phyloP scores from a whole-genome alignment of 176 grass and related monocot genomes.

The Aegilops speltoides region DNA sequence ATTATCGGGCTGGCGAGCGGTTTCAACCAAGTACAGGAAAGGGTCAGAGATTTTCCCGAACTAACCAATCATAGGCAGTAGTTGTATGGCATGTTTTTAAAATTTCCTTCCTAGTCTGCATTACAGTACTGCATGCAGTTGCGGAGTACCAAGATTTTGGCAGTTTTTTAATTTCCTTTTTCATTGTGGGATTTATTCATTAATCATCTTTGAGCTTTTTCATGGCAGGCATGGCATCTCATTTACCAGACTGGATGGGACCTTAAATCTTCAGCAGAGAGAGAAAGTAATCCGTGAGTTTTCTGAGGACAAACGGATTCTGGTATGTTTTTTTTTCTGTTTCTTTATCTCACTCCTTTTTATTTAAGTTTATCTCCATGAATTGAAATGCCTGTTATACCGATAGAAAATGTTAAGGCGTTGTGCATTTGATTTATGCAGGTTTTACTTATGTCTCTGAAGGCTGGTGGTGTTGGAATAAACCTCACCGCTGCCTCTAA shows the following conservation, averaged over 20 bases:
- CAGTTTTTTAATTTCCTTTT: background rate
- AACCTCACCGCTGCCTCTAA: slow-evolving; percentile 95
- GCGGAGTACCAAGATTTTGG: background rate
- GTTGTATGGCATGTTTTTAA: background rate
- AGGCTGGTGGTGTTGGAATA: slow-evolving; percentile 98
- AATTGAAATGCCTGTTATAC: background rate
- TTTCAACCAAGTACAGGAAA: slow-evolving; percentile 5
- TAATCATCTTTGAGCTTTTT: slow-evolving; percentile 22
- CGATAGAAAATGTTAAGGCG: background rate
- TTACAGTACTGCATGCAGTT: background rate
- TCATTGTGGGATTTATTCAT: background rate
- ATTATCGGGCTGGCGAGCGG: background rate
- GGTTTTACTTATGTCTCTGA: slow-evolving; percentile 95
- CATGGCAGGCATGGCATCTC: slow-evolving; percentile 61
- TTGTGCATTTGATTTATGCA: slow-evolving; percentile 39
- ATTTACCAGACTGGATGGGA: slow-evolving; percentile 85
- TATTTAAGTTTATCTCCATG: background rate
- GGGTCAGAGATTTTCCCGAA: background rate
- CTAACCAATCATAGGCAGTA: background rate
- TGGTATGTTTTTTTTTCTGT: slow-evolving; percentile 43
- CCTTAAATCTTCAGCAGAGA: slow-evolving; percentile 80
- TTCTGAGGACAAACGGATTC: slow-evolving; percentile 65
- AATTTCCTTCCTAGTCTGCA: background rate
- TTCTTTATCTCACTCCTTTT: slow-evolving; percentile 15
- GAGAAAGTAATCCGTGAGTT: slow-evolving; percentile 87